phyloP scores from a whole-genome alignment of 306 rosid genomes.

The Gillenia trifoliata region DNA sequence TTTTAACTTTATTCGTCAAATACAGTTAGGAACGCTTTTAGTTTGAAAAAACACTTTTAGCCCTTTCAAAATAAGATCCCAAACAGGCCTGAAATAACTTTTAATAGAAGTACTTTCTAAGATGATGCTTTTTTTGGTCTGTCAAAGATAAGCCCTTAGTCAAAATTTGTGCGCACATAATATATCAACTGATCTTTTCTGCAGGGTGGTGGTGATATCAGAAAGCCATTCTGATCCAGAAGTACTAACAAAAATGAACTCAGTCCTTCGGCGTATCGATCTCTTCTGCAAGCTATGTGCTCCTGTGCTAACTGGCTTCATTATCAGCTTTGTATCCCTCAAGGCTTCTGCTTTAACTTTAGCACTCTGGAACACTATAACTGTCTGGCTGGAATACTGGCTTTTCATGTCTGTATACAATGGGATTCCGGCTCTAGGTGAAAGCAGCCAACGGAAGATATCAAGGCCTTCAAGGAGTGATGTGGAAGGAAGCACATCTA shows the following conservation, averaged over 20 bases:
- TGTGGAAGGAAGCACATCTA: no score
- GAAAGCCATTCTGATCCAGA: conserved; percentile 56
- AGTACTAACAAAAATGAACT: conserved; percentile 61
- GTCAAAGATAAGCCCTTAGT: background rate
- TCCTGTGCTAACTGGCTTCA: conserved; percentile 79
- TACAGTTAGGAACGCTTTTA: no score
- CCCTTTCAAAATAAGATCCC: no score
- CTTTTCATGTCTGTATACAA: conserved; percentile 68
- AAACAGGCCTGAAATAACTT: no score
- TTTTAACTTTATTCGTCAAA: no score
- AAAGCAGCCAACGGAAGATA: conserved; percentile 50
- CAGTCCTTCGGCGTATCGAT: conserved; percentile 72
- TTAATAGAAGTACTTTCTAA: background rate
- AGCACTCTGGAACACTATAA: conserved; percentile 63
- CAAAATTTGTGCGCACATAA: background rate
- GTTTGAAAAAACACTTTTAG: no score
- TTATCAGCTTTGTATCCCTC: conserved; percentile 76
- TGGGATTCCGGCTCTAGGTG: conserved; percentile 65
- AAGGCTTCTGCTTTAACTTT: conserved; percentile 75
- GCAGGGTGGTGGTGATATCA: conserved; percentile 86
- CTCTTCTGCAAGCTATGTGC: conserved; percentile 74
- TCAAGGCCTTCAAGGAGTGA: conserved; percentile 34
- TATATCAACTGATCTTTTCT: background rate
- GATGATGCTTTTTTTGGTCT: background rate
- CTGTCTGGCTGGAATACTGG: conserved; percentile 85